A percentile compares a stretch with the other conserved stretches of the same genome.
phyloP scores from a whole-genome alignment of 352 stramenopile genomes.

The Poterioochromonas sp. region DNA sequence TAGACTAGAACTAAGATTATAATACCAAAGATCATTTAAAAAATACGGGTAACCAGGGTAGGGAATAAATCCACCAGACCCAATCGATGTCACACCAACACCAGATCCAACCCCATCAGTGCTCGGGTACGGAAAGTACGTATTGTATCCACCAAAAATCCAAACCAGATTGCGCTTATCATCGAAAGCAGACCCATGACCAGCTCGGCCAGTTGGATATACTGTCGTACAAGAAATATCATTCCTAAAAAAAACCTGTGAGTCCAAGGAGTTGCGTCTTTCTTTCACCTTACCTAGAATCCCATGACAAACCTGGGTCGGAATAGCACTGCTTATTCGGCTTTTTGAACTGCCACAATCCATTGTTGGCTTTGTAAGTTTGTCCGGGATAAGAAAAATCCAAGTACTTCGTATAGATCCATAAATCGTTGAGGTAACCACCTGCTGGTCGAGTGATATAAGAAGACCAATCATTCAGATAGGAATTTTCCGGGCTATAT shows the following conservation, averaged over 20 bases:
- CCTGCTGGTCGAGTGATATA: conserved; percentile 64
- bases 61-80: conserved; percentile 60
- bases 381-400: not conserved
- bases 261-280: too few relatives aligned
- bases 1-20: conserved; percentile 64
- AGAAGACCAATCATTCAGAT: conserved; percentile 63
- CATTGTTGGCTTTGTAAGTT: conserved; percentile 28
- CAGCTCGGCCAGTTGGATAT: conserved; percentile 51
- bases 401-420: conserved; percentile 49
- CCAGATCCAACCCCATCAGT: conserved; percentile 64
- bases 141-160: conserved; percentile 84
- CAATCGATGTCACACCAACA: conserved; percentile 38
- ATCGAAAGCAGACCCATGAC: conserved; percentile 68
- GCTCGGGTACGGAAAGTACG: conserved; percentile 85
- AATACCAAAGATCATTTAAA: conserved; percentile 84
- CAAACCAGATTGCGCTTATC: conserved; percentile 55
- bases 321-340: conserved; percentile 58
- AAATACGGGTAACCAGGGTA: conserved; percentile 84
- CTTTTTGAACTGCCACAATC: conserved; percentile 48
- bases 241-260: not conserved
- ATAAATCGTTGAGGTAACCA: conserved; percentile 88
- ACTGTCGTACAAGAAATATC: conserved; percentile 5
- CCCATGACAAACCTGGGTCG: conserved; percentile 54
- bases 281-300: conserved; percentile 49
- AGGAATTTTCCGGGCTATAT: conserved; percentile 75